A percentile compares a stretch with the other conserved stretches of the same genome.
Conservation (phyloP, 1,284 basidiomycete species). For the Trichosporon sp. region DNA sequence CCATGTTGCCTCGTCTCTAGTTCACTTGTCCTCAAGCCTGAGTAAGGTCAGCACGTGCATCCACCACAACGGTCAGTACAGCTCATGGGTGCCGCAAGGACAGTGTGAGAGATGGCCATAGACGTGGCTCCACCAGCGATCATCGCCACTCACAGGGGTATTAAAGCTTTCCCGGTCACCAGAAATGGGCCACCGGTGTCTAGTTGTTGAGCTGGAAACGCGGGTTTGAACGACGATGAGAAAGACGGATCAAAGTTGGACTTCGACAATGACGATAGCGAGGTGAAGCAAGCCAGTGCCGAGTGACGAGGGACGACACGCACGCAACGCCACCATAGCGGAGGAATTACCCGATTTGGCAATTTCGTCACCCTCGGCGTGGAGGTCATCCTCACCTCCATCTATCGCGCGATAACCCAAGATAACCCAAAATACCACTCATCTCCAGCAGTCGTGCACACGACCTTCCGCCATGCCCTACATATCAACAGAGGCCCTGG, state of each 20-base stretch:
- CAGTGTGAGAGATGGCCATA: not conserved
- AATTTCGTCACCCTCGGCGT: constrained; percentile 6
- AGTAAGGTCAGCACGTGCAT: not conserved
- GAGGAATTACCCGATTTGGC: constrained; percentile 11
- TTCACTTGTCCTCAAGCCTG: not conserved
- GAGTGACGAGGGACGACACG: constrained; percentile 2
- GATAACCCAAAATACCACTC: not conserved
- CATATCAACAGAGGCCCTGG: constrained; percentile 43
- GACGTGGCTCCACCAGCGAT: not conserved
- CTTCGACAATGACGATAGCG: not conserved
- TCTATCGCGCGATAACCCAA: not conserved
- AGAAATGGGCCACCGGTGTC: not conserved
- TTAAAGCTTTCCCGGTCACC: not conserved
- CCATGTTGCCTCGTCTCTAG: constrained; percentile 33
- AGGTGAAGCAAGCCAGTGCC: not conserved
- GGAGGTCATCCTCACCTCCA: not conserved
- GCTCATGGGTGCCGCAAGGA: not conserved
- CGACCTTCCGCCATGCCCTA: constrained; percentile 34
- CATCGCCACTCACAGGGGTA: not conserved
- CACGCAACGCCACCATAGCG: constrained; percentile 1
- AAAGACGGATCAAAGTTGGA: not conserved
- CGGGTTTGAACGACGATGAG: not conserved
- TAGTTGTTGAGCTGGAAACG: not conserved
- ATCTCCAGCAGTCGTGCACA: not conserved
- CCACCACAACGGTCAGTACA: not conserved